Conservation (phyloP, 306 rosid species). For the Malus domestica region DNA sequence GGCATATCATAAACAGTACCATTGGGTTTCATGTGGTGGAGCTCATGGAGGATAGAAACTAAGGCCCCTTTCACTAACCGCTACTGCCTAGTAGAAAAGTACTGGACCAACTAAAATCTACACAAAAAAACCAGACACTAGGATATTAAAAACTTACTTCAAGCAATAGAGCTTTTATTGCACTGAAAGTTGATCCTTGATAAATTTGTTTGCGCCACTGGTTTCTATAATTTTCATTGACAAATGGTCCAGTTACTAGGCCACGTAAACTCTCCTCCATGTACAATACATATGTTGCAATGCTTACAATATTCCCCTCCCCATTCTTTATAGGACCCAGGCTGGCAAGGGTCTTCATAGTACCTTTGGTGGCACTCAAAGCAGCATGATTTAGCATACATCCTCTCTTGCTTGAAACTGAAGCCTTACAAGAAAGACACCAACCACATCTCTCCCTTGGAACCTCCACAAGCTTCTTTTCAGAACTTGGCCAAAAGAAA, state of each 20-base stretch:
- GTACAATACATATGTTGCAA: slow-evolving; percentile 66
- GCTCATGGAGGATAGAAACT: background rate
- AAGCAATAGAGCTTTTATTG: slow-evolving; percentile 60
- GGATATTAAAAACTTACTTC: slow-evolving; percentile 48
- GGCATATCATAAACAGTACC: background rate
- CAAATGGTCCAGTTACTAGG: slow-evolving; percentile 73
- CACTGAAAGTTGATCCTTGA: slow-evolving; percentile 47
- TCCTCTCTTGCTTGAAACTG: slow-evolving; percentile 84
- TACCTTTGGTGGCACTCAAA: slow-evolving; percentile 79
- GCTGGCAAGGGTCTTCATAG: slow-evolving; percentile 58
- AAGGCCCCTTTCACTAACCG: background rate
- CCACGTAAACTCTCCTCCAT: slow-evolving; percentile 77
- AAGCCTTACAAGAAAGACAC: slow-evolving; percentile 88
- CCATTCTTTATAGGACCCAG: slow-evolving; percentile 59
- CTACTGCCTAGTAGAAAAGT: background rate
- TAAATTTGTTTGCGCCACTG: slow-evolving; percentile 68
- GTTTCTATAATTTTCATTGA: slow-evolving; percentile 48
- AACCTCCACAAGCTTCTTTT: slow-evolving; percentile 87
- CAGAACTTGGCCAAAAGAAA: slow-evolving; percentile 94
- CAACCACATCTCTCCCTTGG: slow-evolving; percentile 99
- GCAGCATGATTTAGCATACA: slow-evolving; percentile 95
- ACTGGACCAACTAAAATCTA: background rate
- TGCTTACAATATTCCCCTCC: slow-evolving; percentile 73
- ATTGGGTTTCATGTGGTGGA: background rate
- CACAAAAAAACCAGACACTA: slow-evolving; percentile 10